phyloP scores from a whole-genome alignment of 176 grass and related monocot species.

The Lolium rigidum region DNA sequence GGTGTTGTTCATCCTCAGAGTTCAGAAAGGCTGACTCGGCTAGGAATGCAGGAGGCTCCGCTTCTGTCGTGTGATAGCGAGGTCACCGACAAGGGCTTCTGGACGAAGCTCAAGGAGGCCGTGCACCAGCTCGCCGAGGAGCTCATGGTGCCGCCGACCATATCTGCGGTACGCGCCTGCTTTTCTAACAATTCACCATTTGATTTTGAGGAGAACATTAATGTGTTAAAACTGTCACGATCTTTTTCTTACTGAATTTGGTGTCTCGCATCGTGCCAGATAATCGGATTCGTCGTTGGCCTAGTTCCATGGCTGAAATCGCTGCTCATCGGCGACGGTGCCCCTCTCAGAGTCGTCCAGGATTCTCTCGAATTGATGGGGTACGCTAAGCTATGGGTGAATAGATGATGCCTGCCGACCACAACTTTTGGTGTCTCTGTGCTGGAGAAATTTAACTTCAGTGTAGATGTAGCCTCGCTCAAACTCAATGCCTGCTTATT shows the following conservation, averaged over 20 bases:
- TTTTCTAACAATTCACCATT: background rate
- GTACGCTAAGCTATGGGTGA: slow-evolving; percentile 22
- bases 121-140: slow-evolving; percentile 63
- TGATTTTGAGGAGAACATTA: background rate
- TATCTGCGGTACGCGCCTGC: slow-evolving; percentile 58
- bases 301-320: slow-evolving; percentile 70
- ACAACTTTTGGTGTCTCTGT: background rate
- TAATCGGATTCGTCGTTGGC: slow-evolving; percentile 74
- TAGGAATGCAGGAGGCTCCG: slow-evolving; percentile 57
- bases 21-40: slow-evolving; percentile 35
- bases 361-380: slow-evolving; percentile 78
- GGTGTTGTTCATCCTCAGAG: background rate
- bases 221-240: background rate
- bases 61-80: slow-evolving; percentile 54
- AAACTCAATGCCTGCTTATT: background rate
- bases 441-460: background rate
- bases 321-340: slow-evolving; percentile 53
- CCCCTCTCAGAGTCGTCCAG: slow-evolving; percentile 62
- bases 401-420: too few species aligned
- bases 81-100: slow-evolving; percentile 53
- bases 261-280: slow-evolving; percentile 37
- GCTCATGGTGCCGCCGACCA: slow-evolving; percentile 78
- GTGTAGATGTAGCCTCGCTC: background rate
- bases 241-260: slow-evolving; percentile 1
- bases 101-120: slow-evolving; percentile 60